A percentile compares a stretch with the other conserved stretches of the same genome.
Conservation (phyloP, 495 filamentous ascomycete species). For the Penicillium verhagenii region DNA sequence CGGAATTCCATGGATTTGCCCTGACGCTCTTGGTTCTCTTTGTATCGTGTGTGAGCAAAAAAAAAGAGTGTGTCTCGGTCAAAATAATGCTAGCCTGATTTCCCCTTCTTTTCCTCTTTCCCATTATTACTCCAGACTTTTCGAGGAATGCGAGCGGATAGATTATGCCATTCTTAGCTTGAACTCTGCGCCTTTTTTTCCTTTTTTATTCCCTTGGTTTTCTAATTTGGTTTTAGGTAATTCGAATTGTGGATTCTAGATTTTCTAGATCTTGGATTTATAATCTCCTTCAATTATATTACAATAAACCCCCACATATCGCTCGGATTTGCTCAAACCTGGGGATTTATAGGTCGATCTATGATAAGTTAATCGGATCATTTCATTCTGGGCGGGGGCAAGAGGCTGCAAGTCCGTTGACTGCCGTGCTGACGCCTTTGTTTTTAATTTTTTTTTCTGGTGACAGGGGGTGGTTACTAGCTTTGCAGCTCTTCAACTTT, state of each 20-base stretch:
- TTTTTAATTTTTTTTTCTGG: too few species aligned
- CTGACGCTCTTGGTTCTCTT: not conserved
- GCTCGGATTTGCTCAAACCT: not conserved
- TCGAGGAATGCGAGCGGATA: not conserved
- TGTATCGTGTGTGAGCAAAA: not conserved
- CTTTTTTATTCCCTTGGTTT: not conserved
- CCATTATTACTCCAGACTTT: not conserved
- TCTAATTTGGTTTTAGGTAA: not conserved
- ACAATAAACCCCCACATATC: not conserved
- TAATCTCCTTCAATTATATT: not conserved
- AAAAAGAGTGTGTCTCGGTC: not conserved
- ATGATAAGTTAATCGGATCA: not conserved
- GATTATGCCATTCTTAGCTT: not conserved
- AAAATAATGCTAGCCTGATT: not conserved
- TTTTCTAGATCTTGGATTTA: not conserved
- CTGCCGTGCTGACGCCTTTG: not conserved
- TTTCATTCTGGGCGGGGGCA: slow-evolving; percentile 1
- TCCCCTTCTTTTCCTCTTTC: not conserved
- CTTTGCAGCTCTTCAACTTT: not conserved
- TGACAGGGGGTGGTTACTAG: not conserved
- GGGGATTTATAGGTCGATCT: not conserved
- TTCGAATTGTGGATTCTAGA: not conserved
- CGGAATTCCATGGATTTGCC: slow-evolving; percentile 13
- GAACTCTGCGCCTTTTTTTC: not conserved
- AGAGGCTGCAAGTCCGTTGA: slow-evolving; percentile 14